Conservation (phyloP, 2,329 filamentous ascomycete species). For the Botrytis sinoallii region DNA sequence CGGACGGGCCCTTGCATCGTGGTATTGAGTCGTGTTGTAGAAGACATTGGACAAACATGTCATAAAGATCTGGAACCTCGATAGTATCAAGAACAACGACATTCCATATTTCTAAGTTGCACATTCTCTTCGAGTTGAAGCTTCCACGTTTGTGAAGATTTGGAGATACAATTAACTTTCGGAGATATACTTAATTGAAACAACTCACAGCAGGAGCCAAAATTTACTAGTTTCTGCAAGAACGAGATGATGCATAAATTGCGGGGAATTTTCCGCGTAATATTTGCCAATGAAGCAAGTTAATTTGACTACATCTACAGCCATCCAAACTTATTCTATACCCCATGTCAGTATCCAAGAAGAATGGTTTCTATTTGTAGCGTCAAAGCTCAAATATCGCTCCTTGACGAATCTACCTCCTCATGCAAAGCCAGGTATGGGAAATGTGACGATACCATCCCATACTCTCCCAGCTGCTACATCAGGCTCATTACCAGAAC, state of each 20-base stretch:
- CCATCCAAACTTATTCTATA: neutral
- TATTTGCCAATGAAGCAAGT: neutral
- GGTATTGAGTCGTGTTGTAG: neutral
- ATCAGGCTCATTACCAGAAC: slow-evolving; percentile 39
- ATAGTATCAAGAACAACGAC: neutral
- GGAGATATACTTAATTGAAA: neutral
- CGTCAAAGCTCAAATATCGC: neutral
- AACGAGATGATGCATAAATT: neutral
- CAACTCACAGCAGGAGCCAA: neutral
- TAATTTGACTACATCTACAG: neutral
- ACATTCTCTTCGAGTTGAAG: too few species aligned
- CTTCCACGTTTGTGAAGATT: neutral
- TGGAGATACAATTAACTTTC: neutral
- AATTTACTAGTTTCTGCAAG: neutral
- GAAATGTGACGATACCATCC: slow-evolving; percentile 31
- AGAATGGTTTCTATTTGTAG: too few species aligned
- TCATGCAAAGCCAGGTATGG: neutral
- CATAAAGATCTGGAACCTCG: neutral
- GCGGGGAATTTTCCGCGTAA: neutral
- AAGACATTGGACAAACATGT: neutral
- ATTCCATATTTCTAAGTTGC: neutral
- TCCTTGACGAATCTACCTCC: neutral
- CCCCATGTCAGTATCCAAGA: neutral
- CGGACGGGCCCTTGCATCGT: neutral
- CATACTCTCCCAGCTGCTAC: slow-evolving; percentile 42